phyloP scores from a whole-genome alignment of 306 rosid genomes.

The Casuarina glauca region DNA sequence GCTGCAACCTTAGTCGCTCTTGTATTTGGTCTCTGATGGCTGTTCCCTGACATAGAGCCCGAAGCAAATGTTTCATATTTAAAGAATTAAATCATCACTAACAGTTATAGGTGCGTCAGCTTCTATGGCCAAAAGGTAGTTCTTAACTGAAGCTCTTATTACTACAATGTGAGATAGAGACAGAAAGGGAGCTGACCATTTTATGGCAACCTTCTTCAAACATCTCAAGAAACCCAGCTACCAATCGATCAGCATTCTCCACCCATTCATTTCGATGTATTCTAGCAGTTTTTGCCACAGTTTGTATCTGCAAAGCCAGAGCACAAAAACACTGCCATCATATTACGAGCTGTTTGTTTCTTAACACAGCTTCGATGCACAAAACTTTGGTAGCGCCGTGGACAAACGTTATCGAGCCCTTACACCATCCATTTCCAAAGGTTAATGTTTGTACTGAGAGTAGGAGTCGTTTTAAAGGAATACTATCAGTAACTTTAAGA shows the following conservation, averaged over 20 bases:
- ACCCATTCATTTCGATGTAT: constrained; percentile 99
- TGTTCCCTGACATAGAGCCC: constrained; percentile 66
- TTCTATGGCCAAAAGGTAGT: neutral
- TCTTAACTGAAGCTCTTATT: neutral
- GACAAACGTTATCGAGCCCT: neutral
- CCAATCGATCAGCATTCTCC: constrained; percentile 98
- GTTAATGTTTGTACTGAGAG: neutral
- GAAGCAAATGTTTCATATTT: constrained; percentile 19
- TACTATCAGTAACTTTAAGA: neutral
- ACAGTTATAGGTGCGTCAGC: neutral
- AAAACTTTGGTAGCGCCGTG: neutral
- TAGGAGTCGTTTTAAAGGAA: neutral
- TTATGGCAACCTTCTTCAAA: constrained; percentile 99
- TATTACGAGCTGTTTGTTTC: neutral
- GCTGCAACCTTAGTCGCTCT: constrained; percentile 79
- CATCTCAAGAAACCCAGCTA: constrained; percentile 98
- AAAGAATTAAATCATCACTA: neutral
- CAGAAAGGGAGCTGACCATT: constrained; percentile 58
- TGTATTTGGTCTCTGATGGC: constrained; percentile 95
- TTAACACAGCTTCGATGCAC: neutral
- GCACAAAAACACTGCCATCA: constrained; percentile 29
- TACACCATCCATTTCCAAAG: no score
- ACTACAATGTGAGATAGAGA: neutral
- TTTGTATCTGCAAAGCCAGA: constrained; percentile 68
- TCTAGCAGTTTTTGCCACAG: constrained; percentile 50